Evolutionary conservation across 306 rosid species (phyloP), one percentile per base, ranked within the genome.

Genomic region (Cucurbita argyrosperma): DNA sequence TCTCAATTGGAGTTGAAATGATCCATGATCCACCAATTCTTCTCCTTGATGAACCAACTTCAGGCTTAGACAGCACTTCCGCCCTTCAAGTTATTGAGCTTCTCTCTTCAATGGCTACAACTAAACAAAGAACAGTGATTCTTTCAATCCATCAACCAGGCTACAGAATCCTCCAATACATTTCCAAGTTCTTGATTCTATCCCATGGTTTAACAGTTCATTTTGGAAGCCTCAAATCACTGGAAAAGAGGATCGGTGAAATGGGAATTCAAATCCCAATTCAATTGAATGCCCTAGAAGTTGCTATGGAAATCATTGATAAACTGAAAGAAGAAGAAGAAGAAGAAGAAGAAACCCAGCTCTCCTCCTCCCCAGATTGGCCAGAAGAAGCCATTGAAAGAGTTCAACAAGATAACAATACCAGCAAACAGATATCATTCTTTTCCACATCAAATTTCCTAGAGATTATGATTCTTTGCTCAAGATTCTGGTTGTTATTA

Each of bases 61-160:
- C 96, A 23, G 94, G 96, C 37, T 83, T 92, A 14, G 97, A 92
- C 49, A 89, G 94, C 80, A 66, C 80, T 30, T 86, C 84, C 0
- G 87, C 90, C 7, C 81, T 86, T 43, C 86, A 90, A 79, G 91
- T 93, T 6, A 81, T 88, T 23, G 88, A 93, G 79, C 91, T 89
- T 65, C 82, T 93, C 0, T 90, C 92, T 56, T 74, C 88, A 60
- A 82, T 89, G 86, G 89, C 80, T 1, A 87, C 77, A 80, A 49
- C 76, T 57, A 93, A 88, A 80, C 84, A 75, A 73, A 86, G 90
- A 79, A 89, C 81, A 6, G 88, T 90, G 55, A 71, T 93, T 72
- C 76, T 93, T 6, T 93, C 98, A 30, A 93, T 93, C 72, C 97
- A 93, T 78, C 97, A 93, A 79, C 97, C 97, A 4, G 82, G 98